phyloP scores from a whole-genome alignment of 2,329 filamentous ascomycete genomes.

The Claviceps quebecensis region DNA sequence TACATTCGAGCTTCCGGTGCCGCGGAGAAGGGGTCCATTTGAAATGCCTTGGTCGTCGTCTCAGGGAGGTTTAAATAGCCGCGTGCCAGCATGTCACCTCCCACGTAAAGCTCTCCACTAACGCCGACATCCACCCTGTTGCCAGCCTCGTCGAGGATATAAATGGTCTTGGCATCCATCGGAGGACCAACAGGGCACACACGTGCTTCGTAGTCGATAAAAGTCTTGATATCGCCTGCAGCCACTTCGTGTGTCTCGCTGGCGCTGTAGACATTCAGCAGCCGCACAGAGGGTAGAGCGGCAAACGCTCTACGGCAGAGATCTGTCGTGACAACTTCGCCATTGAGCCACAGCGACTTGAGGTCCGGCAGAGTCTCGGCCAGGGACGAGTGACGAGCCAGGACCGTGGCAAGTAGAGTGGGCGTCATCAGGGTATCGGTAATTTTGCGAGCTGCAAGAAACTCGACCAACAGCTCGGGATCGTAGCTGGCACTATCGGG shows the following conservation, averaged over 20 bases:
- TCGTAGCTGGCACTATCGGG: slow-evolving; percentile 69
- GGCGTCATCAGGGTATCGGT: slow-evolving; percentile 78
- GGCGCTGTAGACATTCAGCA: slow-evolving; percentile 71
- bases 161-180: slow-evolving; percentile 52
- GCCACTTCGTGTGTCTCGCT: slow-evolving; percentile 73
- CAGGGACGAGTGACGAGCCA: slow-evolving; percentile 54
- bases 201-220: slow-evolving; percentile 45
- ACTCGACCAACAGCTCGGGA: slow-evolving; percentile 56
- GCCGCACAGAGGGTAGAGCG: slow-evolving; percentile 51
- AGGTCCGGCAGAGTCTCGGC: slow-evolving; percentile 49
- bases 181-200: slow-evolving; percentile 65
- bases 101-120: slow-evolving; percentile 61
- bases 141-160: slow-evolving; percentile 57
- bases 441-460: slow-evolving; percentile 50
- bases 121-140: slow-evolving; percentile 47
- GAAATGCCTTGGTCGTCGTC: slow-evolving; percentile 59
- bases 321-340: slow-evolving; percentile 70
- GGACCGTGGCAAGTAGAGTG: slow-evolving; percentile 59
- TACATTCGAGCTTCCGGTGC: slow-evolving; percentile 55
- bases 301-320: slow-evolving; percentile 54
- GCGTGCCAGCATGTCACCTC: slow-evolving; percentile 57
- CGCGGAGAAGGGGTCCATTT: slow-evolving; percentile 47
- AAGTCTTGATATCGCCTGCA: slow-evolving; percentile 58
- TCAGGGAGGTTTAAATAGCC: slow-evolving; percentile 72
- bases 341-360: slow-evolving; percentile 64